phyloP scores from a whole-genome alignment of 202 grass and related monocot species.

The Cymbopogon flexuosus region DNA sequence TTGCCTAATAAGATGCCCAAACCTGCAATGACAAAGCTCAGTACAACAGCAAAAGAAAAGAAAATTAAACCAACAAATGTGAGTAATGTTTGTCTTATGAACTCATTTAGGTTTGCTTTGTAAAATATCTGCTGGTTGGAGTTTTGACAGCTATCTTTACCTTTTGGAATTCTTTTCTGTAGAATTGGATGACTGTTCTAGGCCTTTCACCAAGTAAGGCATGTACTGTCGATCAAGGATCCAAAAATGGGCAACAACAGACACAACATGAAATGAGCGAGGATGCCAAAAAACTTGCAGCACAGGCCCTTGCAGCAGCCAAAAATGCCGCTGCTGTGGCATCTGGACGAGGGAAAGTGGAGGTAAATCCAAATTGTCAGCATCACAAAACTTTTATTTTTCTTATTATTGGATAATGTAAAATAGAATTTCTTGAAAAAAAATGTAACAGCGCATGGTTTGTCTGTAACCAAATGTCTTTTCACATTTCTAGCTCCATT shows the following conservation, averaged over 20 bases:
- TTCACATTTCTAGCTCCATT: background rate
- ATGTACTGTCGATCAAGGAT: conserved; percentile 17
- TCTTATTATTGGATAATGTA: background rate
- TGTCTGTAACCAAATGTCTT: background rate
- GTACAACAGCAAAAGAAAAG: conserved; percentile 46
- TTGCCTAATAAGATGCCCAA: conserved; percentile 59
- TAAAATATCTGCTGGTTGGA: background rate
- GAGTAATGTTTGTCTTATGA: conserved; percentile 36
- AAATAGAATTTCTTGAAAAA: background rate
- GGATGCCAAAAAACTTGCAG: conserved; percentile 75
- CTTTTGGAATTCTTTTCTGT: conserved; percentile 8
- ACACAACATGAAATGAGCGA: conserved; percentile 47
- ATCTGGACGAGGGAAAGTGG: conserved; percentile 84
- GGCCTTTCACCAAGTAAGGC: conserved; percentile 56
- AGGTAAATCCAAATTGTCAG: conserved; percentile 37
- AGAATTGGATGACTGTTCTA: conserved; percentile 83
- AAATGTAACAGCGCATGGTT: background rate
- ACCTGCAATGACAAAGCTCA: conserved; percentile 50
- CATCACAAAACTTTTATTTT: background rate
- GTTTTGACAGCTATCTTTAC: background rate
- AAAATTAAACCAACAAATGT: conserved; percentile 57
- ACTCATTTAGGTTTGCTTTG: background rate
- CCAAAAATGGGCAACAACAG: conserved; percentile 37
- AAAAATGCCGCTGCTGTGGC: conserved; percentile 47
- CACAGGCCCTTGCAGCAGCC: conserved; percentile 74